Evolutionary conservation across 1,284 basidiomycete genomes (phyloP).

Genomic region (Tylopilus sp.): DNA sequence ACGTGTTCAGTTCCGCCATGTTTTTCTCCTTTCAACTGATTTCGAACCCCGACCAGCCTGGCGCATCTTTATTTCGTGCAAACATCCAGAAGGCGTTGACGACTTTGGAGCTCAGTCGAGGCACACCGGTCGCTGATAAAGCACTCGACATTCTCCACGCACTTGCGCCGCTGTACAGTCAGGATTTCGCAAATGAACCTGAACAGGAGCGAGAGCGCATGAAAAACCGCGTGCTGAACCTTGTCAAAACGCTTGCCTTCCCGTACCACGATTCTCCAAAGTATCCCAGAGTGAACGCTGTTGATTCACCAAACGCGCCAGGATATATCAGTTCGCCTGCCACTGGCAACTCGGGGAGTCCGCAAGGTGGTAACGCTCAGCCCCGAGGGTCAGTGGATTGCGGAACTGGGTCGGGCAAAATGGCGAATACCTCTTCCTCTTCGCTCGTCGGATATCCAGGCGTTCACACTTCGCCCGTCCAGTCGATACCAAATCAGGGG

Average conservation of each 20-base stretch:
- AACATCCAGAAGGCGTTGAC: constrained; percentile 68
- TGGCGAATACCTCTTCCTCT: constrained; percentile 20
- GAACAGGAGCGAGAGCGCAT: constrained; percentile 56
- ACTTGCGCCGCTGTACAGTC: constrained; percentile 66
- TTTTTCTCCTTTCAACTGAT: constrained; percentile 84
- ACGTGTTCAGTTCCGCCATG: constrained; percentile 81
- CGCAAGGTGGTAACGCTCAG: constrained; percentile 22
- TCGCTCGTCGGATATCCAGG: constrained; percentile 30
- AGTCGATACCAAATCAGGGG: constrained; percentile 20
- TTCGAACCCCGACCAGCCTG: constrained; percentile 72
- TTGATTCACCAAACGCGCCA: constrained; percentile 46
- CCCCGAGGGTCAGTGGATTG: constrained; percentile 31
- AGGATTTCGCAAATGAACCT: constrained; percentile 50
- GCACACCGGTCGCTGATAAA: constrained; percentile 67
- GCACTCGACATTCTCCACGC: constrained; percentile 65
- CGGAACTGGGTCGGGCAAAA: constrained; percentile 19
- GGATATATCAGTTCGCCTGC: constrained; percentile 37
- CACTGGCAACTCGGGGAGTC: constrained; percentile 37
- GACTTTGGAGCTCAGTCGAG: constrained; percentile 61
- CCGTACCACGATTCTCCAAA: constrained; percentile 71
- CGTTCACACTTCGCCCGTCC: constrained; percentile 26
- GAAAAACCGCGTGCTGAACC: constrained; percentile 57
- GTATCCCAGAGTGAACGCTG: constrained; percentile 43
- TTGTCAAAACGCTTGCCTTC: constrained; percentile 72
- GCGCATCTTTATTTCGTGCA: constrained; percentile 66